These are phyloP conservation scores for Cucumis variabilis DNA, from an alignment of 331 rosid species.

Conservation along the genomic window DNA sequence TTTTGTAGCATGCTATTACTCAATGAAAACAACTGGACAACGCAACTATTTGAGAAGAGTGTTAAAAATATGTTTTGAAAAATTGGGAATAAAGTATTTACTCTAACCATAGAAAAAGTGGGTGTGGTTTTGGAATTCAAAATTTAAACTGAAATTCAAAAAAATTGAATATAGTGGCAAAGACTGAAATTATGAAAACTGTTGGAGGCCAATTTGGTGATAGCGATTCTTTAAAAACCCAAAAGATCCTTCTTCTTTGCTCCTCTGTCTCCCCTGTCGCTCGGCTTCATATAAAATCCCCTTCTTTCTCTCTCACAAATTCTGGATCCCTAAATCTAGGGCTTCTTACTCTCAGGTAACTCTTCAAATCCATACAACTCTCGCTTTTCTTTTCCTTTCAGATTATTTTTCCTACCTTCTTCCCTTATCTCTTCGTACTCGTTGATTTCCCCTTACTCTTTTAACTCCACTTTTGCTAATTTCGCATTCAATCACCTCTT, in stretches of 20 bases:
- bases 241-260: neutral
- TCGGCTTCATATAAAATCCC: constrained; percentile 54
- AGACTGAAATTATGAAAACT: neutral
- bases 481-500: constrained; percentile 21
- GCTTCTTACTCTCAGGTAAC: constrained; percentile 36
- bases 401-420: constrained; percentile 3
- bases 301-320: constrained; percentile 26
- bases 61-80: too few relatives aligned
- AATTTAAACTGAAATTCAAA: neutral
- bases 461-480: constrained; percentile 32
- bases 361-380: constrained; percentile 20
- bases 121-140: neutral
- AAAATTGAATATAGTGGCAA: neutral
- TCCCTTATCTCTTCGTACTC: neutral
- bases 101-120: neutral
- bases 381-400: constrained; percentile 31
- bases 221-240: neutral
- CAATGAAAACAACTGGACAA: too few relatives aligned
- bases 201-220: constrained; percentile 37
- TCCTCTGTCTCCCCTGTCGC: constrained; percentile 48
- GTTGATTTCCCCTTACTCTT: neutral
- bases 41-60: too few relatives aligned
- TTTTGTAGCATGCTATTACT: too few relatives aligned
- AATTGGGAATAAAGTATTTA: neutral
- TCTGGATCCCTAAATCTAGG: constrained; percentile 84